phyloP scores from a whole-genome alignment of 176 grass and related monocot genomes.

The Saccharum spontaneum region DNA sequence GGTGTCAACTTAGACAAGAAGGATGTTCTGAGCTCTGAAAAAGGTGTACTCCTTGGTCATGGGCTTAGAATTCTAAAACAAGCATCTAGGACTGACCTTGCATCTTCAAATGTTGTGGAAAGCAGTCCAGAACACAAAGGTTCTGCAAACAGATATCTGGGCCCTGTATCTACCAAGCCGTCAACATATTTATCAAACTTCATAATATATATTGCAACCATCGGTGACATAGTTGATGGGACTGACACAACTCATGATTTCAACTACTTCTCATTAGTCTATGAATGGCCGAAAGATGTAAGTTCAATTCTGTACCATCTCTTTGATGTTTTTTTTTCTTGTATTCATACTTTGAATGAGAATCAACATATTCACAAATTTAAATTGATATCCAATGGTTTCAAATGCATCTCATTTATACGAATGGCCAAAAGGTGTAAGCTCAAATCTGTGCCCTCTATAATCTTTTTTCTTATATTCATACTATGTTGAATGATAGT shows the following conservation, averaged over 20 bases:
- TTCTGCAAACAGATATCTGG: constrained; percentile 67
- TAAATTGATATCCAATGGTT: not conserved
- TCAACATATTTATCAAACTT: constrained; percentile 94
- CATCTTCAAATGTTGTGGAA: constrained; percentile 46
- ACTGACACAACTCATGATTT: constrained; percentile 98
- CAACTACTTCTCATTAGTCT: constrained; percentile 97
- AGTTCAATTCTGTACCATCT: constrained; percentile 35
- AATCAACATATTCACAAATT: not conserved
- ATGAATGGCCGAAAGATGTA: constrained; percentile 98
- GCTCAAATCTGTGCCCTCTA: not conserved
- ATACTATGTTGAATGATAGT: not conserved
- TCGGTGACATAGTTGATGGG: constrained; percentile 98
- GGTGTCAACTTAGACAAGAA: constrained; percentile 54
- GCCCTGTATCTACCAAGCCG: constrained; percentile 69
- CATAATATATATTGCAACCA: constrained; percentile 93
- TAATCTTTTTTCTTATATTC: not conserved
- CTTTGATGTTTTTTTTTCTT: constrained; percentile 13
- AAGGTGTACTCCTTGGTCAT: constrained; percentile 73
- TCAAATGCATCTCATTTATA: not conserved
- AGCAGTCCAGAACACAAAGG: constrained; percentile 65
- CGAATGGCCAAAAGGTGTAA: not conserved
- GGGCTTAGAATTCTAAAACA: constrained; percentile 73
- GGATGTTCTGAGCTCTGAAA: constrained; percentile 61
- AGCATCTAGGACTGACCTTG: constrained; percentile 40
- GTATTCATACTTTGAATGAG: not conserved